Conservation (phyloP, 2,329 filamentous ascomycete species). For the Xylariaceae sp. region DNA sequence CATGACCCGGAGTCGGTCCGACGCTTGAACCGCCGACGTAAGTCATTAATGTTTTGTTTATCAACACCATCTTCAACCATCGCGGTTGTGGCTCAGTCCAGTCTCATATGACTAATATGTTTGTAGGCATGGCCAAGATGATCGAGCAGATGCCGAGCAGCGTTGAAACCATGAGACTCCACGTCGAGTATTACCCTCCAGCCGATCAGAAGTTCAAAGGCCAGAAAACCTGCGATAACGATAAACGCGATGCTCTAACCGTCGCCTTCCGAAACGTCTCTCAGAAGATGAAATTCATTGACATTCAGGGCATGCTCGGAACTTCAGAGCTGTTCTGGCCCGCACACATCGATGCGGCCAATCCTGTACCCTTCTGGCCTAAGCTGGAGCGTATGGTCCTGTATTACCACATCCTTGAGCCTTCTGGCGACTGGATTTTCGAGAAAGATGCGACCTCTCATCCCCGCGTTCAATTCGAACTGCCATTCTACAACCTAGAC, state of each 20-base stretch:
- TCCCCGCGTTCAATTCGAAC: conserved; percentile 1
- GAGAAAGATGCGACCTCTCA: neutral
- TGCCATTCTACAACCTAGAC: conserved; percentile 9
- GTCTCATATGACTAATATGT: neutral
- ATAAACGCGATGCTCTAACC: conserved; percentile 7
- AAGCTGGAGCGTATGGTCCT: conserved; percentile 16
- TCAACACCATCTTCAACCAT: neutral
- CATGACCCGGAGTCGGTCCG: neutral
- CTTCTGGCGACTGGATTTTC: conserved; percentile 20
- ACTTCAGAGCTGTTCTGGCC: conserved; percentile 25
- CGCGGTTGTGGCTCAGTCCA: neutral
- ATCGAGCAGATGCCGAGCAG: conserved; percentile 5
- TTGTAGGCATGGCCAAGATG: conserved; percentile 14
- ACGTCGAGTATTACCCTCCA: conserved; percentile 7
- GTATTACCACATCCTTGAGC: conserved; percentile 14
- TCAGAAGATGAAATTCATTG: conserved; percentile 15
- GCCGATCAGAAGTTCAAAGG: conserved; percentile 7
- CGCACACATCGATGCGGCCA: neutral
- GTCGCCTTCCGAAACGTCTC: conserved; percentile 15
- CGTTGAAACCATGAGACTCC: conserved; percentile 13
- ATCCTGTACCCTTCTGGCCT: conserved; percentile 17
- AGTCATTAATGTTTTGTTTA: neutral
- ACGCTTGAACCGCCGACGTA: conserved; percentile 11
- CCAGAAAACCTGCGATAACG: neutral
- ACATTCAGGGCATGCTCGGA: conserved; percentile 16